Base-by-base conservation (phyloP, 2,329 filamentous ascomycete genomes). In the Colletotrichum tropicale region DNA sequence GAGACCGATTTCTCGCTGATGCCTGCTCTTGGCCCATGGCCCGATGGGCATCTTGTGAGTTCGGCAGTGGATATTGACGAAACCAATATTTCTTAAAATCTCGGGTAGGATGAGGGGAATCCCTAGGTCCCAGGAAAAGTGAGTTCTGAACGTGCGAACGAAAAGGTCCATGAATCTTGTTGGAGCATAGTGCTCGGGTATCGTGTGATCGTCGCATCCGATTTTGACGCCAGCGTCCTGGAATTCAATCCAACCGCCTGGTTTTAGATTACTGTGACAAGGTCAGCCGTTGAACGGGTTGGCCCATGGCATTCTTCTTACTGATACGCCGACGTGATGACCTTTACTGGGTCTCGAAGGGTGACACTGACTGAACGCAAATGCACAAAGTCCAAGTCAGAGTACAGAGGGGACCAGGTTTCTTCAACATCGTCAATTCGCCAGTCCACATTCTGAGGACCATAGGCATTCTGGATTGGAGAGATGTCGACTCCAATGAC, bases 401-500 rank as follows among this genome's bases (percentile, higher is more conserved):
- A 74, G 66, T 86, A 86, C 18, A 84, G 83, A 30, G 81, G 80
- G 9, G 81, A 82, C 70, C 79, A 80, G n/a, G 34, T 73, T 38
- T 71, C 70, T 68, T 90, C 86, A 24, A 88, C 84, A 77, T 91
- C 88, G 48, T 78, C 77, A 30, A 77, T 90, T 89, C 86, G 78
- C 87, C 85, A 93, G 61, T 87, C 86, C 38, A 91, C 85, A 77
- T 93, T 93, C 15, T 89, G 89, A 5, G 91, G 91, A 8, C 91
- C 87, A 80, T 83, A 87, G 30, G 81, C 80, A 4, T 85, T 85
- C 61, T 88, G 86, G n/a, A 87, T 86, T 8, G 85, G 85, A 12
- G 86, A 86, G 15, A 88, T 81, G 77, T 88, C 86, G 36, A 84
- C 84, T 48, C 88, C 88, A 52, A 87, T 84, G n/a, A 89, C 84